Evolutionary conservation across 768 basidiomycete genomes (phyloP).

Genomic region (Lactarius pseudohatsudake): DNA sequence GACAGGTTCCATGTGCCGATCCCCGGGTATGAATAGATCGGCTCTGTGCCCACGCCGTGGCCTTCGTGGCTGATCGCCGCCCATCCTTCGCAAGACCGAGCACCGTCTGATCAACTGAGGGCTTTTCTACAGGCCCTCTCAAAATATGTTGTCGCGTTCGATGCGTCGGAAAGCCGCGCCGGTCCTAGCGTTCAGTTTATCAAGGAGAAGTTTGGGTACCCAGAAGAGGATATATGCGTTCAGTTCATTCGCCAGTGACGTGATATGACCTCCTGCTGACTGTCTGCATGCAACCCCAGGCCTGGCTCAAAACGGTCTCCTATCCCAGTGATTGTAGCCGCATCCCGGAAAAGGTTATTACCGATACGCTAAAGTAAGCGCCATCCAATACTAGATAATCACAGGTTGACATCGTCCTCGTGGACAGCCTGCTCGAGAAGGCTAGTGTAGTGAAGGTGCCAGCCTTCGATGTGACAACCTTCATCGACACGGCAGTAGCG

Average conservation of each 20-base stretch:
- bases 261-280: not conserved
- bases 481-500: conserved; percentile 23
- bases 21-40: conserved; percentile 50
- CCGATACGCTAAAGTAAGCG: conserved; percentile 66
- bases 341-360: conserved; percentile 65
- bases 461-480: conserved; percentile 29
- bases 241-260: conserved; percentile 5
- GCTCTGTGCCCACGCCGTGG: conserved; percentile 91
- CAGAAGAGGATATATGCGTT: conserved; percentile 77
- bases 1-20: not conserved
- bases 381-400: not conserved
- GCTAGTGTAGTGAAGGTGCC: conserved; percentile 70
- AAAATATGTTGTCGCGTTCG: conserved; percentile 63
- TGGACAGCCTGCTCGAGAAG: conserved; percentile 62
- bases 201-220: conserved; percentile 74
- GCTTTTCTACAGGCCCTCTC: conserved; percentile 66
- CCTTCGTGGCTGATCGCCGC: conserved; percentile 96
- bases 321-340: conserved; percentile 67
- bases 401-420: conserved; percentile 9
- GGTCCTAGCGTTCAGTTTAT: conserved; percentile 73
- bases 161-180: conserved; percentile 54
- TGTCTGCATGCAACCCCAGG: conserved; percentile 43
- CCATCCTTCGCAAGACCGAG: conserved; percentile 61
- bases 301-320: conserved; percentile 78
- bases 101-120: conserved; percentile 48